Evolutionary conservation across 345 rosid genomes (phyloP), one percentile per base, ranked within the genome.

Genomic region (thale cress (Arabidopsis thaliana)): DNA sequence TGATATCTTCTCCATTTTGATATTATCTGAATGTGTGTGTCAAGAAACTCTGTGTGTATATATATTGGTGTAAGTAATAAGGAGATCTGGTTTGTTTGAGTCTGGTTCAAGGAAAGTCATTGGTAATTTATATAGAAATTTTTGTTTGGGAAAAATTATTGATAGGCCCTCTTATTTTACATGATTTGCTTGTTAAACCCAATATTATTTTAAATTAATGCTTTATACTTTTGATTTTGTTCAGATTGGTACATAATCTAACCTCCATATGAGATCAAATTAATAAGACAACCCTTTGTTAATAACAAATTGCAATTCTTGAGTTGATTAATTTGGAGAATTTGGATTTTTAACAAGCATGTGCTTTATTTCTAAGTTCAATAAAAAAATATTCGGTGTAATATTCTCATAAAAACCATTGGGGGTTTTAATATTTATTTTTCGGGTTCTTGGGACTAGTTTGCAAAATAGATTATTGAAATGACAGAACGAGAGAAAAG

Each of bases 1-100:
- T 62, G 81, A 80, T 61, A 88, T 72, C 24, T 25, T 65, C 10
- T 89, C 95, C 95, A 89, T 88, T n/a, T 28, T 28, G 62, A 55
- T 72, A 9, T 33, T 22, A 2, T 40, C 25, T 50, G 20, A 46
- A 37, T 46, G 3, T 28, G 38, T 30, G 10, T 69, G 50, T 16
- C 20, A 16, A 16, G 20, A 16, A 16, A 16, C 20, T 16, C 20
- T 16, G 20, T 16, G 20, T 16, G 20, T 16, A 16, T 16, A 16
- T 16, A 16, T 16, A 16, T 16, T 33, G 25, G 32, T 62, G 25
- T 51, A 23, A 48, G 44, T 75, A 45, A n/a, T 10, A 30, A 4
- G 5, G 25, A 59, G 49, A 67, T 60, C 60, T 68, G 33, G 51
- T 76, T 76, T 76, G 51, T 76, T 76, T 76, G 64, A 76, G 68